A percentile compares a stretch with the other conserved stretches of the same genome.
These are phyloP conservation scores for Blastomyces percursus DNA, from an alignment of 2,329 filamentous ascomycete genomes.

Conservation along the genomic window DNA sequence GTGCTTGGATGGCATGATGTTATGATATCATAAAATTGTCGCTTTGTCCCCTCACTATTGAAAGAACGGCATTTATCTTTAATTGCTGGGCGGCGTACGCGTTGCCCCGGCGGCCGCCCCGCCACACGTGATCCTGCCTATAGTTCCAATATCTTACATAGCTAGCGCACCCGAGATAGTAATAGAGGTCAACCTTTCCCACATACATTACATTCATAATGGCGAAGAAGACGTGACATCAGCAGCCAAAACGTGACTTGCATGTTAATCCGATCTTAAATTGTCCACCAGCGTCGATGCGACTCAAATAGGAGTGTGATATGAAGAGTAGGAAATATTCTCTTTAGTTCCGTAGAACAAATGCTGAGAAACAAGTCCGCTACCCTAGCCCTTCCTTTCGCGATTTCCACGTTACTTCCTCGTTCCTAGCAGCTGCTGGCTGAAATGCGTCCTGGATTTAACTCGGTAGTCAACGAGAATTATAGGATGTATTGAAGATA, in stretches of 20 bases:
- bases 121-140: no score
- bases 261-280: background rate
- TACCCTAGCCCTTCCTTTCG: background rate
- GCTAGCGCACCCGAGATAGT: no score
- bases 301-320: background rate
- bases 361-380: background rate
- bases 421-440: no score
- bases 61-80: background rate
- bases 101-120: no score
- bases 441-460: background rate
- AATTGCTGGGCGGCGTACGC: no score
- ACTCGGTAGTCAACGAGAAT: background rate
- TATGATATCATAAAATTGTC: background rate
- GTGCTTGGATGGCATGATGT: background rate
- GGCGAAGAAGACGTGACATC: background rate
- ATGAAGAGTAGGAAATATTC: background rate
- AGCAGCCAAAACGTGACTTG: background rate
- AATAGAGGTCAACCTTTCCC: no score
- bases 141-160: no score
- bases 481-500: slow-evolving; percentile 7
- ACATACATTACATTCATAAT: no score
- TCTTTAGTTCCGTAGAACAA: background rate
- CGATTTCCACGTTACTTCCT: background rate
- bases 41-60: background rate
- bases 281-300: background rate